phyloP scores from a whole-genome alignment of 331 rosid genomes.

The Cydonia oblonga region DNA sequence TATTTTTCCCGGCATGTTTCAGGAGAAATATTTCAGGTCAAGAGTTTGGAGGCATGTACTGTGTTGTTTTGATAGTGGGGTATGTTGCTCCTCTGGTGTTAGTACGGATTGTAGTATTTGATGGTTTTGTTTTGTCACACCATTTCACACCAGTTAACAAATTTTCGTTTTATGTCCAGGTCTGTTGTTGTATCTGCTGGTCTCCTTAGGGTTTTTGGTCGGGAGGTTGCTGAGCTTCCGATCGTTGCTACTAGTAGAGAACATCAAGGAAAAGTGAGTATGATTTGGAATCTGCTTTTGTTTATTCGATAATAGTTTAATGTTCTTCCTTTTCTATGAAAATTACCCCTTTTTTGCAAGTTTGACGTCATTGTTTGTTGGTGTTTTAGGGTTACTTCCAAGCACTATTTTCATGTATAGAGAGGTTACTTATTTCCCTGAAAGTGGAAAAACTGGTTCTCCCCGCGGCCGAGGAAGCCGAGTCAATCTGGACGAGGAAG shows the following conservation, averaged over 20 bases:
- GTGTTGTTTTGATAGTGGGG: conserved; percentile 88
- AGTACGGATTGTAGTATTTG: background rate
- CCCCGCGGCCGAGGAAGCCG: conserved; percentile 97
- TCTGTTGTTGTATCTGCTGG: conserved; percentile 93
- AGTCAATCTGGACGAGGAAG: conserved; percentile 93
- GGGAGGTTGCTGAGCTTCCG: conserved; percentile 92
- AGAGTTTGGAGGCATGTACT: conserved; percentile 98
- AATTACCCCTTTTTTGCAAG: background rate
- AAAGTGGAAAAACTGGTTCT: conserved; percentile 85
- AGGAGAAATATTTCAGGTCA: conserved; percentile 98
- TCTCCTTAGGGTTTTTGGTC: conserved; percentile 85
- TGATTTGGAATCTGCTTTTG: background rate
- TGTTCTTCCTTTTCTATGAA: background rate
- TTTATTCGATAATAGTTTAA: background rate
- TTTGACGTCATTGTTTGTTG: background rate
- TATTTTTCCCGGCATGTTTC: conserved; percentile 23
- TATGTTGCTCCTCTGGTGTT: conserved; percentile 24
- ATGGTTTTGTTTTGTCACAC: background rate
- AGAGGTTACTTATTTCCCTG: conserved; percentile 65
- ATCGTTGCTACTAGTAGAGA: conserved; percentile 90
- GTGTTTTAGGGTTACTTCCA: conserved; percentile 79
- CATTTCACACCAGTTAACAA: background rate
- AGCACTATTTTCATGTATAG: conserved; percentile 80
- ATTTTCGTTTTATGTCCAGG: conserved; percentile 32
- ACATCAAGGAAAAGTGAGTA: conserved; percentile 82